Base-by-base conservation (phyloP, 805 yeast genomes). In the Pichia membranifaciens region DNA sequence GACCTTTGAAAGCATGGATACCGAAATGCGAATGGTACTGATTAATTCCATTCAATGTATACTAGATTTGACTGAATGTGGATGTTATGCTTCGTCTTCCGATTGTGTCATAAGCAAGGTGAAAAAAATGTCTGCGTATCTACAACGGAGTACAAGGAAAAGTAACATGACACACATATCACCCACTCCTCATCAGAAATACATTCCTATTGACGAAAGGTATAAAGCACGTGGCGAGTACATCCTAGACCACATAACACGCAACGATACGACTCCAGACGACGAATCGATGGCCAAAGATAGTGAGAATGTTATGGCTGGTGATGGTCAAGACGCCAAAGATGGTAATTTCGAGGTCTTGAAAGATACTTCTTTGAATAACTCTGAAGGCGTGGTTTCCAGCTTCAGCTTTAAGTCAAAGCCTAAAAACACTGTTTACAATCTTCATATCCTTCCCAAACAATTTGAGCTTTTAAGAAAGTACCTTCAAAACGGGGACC, bases 21-120 rank as follows among this genome's bases (percentile, higher is more conserved):
- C 78, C 38, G 66, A 69, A 1, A 80, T 78, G 46, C 80, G 79
- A 54, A 72, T 78, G 3, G 67, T 73, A 16, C 58, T 85, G 40
- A 76, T 84, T 2, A 72, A 79, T 22, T 78, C 85, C 6, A 70
- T 84, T 21, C 88, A 82, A 53, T 75, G 79, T 4, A 68, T 86
- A 10, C 64, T 82, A 41, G 75, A 79, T 48, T 73, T 79, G 46
- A 76, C 76, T 17, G 61, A 59, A 4, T 64, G 68, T 50, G 88
- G 82, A 46, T 85, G 95, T 66, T 79, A 76, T 1, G 76, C 87
- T 49, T 64, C 66, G 7, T 66, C 78, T 34, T 62, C 63, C 28
- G 79, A 75, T 17, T 84, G 91, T 64, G 67, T 74, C 20, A 65
- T 84, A 10, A 68, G 73, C 48, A 82, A 79, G 55, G 75, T 82